These are phyloP conservation scores for Lodderomyces margitis DNA, from an alignment of 1,139 yeast species.

Conservation along the genomic window DNA sequence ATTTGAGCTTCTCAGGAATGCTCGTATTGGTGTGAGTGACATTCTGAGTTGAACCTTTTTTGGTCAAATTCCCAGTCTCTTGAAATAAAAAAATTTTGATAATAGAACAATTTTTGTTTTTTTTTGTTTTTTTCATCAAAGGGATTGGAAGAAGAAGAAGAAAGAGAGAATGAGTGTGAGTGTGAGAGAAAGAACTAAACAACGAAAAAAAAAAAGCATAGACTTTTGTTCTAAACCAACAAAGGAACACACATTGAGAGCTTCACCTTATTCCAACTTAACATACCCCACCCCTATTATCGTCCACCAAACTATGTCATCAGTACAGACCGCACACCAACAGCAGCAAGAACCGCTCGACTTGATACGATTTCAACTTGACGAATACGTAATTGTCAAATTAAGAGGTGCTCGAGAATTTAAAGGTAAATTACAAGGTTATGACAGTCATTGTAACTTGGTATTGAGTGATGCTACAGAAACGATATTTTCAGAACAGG, in stretches of 20 bases:
- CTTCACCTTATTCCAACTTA: no score
- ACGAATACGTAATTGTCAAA: constrained; percentile 84
- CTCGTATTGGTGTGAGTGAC: constrained; percentile 14
- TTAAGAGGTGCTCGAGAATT: constrained; percentile 95
- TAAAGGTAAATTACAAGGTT: constrained; percentile 88
- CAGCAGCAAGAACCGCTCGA: constrained; percentile 72
- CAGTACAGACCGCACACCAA: constrained; percentile 30
- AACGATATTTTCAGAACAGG: constrained; percentile 56
- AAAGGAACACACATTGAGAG: no score
- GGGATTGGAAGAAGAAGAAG: neutral
- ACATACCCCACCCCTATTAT: neutral
- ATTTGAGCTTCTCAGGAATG: constrained; percentile 19
- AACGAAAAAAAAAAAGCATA: constrained; percentile 1
- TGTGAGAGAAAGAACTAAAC: neutral
- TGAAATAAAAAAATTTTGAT: neutral
- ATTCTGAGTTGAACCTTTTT: neutral
- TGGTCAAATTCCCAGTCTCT: neutral
- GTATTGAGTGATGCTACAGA: constrained; percentile 93
- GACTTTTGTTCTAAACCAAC: neutral
- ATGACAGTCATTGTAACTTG: constrained; percentile 95
- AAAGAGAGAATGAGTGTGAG: neutral
- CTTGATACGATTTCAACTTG: constrained; percentile 79
- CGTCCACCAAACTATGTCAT: constrained; percentile 28
- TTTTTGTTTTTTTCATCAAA: constrained; percentile 4
- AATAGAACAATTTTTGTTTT: constrained; percentile 3